Conservation (phyloP, 805 yeast species). For the Candida nonsorbophila region DNA sequence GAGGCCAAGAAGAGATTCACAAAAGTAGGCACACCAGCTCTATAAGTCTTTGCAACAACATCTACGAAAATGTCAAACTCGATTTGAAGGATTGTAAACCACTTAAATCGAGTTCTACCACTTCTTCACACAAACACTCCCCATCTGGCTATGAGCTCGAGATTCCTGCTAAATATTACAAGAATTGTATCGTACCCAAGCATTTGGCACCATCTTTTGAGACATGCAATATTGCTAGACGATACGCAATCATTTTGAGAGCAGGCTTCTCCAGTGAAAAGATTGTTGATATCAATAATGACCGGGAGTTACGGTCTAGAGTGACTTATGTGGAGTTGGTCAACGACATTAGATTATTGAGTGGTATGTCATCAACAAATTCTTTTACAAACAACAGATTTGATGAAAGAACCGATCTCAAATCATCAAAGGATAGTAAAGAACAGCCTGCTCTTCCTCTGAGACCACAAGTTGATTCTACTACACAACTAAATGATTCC, state of each 20-base stretch:
- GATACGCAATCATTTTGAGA: slow-evolving; percentile 13
- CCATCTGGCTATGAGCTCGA: slow-evolving; percentile 31
- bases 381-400: slow-evolving; percentile 20
- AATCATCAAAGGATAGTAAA: neutral
- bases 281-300: slow-evolving; percentile 14
- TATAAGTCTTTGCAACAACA: slow-evolving; percentile 24
- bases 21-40: slow-evolving; percentile 18
- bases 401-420: neutral
- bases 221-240: slow-evolving; percentile 50
- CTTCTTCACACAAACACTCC: slow-evolving; percentile 10
- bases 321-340: slow-evolving; percentile 26
- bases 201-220: slow-evolving; percentile 48
- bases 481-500: too few relatives aligned
- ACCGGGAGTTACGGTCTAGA: slow-evolving; percentile 13
- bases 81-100: slow-evolving; percentile 32
- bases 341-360: slow-evolving; percentile 26
- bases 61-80: slow-evolving; percentile 28
- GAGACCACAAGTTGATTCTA: too few relatives aligned
- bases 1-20: slow-evolving; percentile 16
- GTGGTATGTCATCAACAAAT: slow-evolving; percentile 30
- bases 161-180: slow-evolving; percentile 34
- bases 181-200: slow-evolving; percentile 42
- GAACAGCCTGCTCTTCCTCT: neutral
- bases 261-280: slow-evolving; percentile 22
- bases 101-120: slow-evolving; percentile 18